A percentile compares a stretch with the other conserved stretches of the same genome.
These are phyloP conservation scores for Mycena leptocephala DNA, from an alignment of 768 basidiomycete genomes.

Conservation along the genomic window DNA sequence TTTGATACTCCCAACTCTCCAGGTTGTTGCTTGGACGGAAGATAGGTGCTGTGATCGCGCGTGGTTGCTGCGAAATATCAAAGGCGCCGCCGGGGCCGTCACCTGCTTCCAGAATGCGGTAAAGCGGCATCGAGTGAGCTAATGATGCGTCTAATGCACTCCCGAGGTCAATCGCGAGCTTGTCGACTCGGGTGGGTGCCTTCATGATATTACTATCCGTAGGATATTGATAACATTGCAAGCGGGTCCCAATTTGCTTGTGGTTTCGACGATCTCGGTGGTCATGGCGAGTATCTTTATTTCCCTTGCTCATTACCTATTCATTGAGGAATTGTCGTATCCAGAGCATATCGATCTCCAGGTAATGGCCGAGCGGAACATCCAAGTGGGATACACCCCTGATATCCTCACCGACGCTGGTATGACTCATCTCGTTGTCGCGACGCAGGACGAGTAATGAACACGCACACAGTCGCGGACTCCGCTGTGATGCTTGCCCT, in stretches of 20 bases:
- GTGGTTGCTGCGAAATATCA: constrained; percentile 84
- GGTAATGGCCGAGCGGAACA: constrained; percentile 70
- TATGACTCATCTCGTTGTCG: constrained; percentile 51
- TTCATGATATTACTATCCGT: too few relatives aligned
- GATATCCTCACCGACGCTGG: constrained; percentile 95
- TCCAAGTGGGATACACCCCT: constrained; percentile 93
- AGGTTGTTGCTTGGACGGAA: constrained; percentile 65
- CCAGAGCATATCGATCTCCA: constrained; percentile 87
- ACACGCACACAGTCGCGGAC: too few relatives aligned
- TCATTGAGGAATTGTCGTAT: neutral
- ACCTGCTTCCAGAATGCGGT: constrained; percentile 86
- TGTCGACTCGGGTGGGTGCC: constrained; percentile 66
- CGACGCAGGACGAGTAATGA: too few relatives aligned
- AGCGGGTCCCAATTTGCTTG: constrained; percentile 82
- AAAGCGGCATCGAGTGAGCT: neutral
- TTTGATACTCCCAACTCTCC: neutral
- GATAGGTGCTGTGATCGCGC: constrained; percentile 70
- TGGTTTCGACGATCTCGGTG: constrained; percentile 95
- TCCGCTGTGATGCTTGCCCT: too few relatives aligned
- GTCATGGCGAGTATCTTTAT: constrained; percentile 71
- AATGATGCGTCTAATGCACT: constrained; percentile 6
- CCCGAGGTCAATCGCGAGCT: constrained; percentile 82
- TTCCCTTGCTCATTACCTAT: neutral
- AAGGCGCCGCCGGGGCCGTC: constrained; percentile 75
- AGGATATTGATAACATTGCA: neutral